phyloP scores from a whole-genome alignment of 2,329 filamentous ascomycete species.

The Hypomyces perniciosus region DNA sequence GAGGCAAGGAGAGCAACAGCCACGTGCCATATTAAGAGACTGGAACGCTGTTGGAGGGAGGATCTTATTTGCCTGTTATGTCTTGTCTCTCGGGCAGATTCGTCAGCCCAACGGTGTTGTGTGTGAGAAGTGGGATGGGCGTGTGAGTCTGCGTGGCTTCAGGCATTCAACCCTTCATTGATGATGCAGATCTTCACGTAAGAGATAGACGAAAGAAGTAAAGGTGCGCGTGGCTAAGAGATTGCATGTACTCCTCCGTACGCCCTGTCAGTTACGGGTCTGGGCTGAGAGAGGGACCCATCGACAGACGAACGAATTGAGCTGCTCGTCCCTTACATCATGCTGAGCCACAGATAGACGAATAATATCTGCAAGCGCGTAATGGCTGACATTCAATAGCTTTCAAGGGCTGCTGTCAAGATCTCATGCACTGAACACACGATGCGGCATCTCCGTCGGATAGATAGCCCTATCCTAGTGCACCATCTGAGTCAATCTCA shows the following conservation, averaged over 20 bases:
- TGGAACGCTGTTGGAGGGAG: neutral
- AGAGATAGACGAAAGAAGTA: no score
- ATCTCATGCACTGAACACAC: neutral
- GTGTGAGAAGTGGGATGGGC: no score
- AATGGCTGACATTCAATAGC: neutral
- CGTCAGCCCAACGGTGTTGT: neutral
- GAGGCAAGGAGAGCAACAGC: constrained; percentile 1
- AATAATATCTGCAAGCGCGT: neutral
- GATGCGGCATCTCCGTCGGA: neutral
- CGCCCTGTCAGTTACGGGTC: neutral
- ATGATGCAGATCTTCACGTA: no score
- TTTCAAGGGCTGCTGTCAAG: neutral
- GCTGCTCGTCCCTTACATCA: neutral
- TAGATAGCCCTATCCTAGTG: constrained; percentile 4
- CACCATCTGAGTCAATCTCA: constrained; percentile 17
- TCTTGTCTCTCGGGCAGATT: constrained; percentile 8
- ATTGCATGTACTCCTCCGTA: no score
- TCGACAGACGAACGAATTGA: neutral
- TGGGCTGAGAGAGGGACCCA: no score
- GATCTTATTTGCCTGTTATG: neutral
- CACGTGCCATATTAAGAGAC: constrained; percentile 6
- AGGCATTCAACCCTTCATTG: no score
- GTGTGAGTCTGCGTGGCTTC: no score
- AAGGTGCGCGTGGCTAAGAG: no score
- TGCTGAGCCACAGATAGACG: neutral